A percentile compares a stretch with the other conserved stretches of the same genome.
phyloP scores from a whole-genome alignment of 805 yeast species.

The Starmerella sp. region DNA sequence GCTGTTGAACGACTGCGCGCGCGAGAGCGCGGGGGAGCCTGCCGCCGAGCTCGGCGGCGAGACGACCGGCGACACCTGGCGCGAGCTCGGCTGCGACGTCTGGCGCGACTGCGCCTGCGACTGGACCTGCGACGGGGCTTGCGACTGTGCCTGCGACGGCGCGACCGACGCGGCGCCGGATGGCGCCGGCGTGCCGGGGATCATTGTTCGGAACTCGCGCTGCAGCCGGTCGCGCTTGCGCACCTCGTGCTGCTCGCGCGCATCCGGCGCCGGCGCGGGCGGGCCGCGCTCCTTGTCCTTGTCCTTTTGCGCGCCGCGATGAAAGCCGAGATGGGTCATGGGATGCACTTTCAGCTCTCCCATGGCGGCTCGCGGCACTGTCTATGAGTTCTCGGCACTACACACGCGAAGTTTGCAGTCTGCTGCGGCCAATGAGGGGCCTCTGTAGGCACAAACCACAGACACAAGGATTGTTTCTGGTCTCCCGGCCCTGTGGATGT shows the following conservation, averaged over 20 bases:
- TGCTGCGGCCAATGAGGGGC: conserved; percentile 4
- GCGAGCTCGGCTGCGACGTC: not conserved
- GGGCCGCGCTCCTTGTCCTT: conserved; percentile 2
- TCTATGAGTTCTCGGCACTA: not conserved
- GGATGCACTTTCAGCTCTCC: conserved; percentile 2
- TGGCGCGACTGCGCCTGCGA: no score
- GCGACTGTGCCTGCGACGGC: not conserved
- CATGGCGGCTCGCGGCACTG: not conserved
- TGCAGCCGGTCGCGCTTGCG: not conserved
- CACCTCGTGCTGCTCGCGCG: not conserved
- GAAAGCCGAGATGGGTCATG: conserved; percentile 2
- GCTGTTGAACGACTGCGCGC: not conserved
- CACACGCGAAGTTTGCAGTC: not conserved
- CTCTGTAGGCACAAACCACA: conserved; percentile 6
- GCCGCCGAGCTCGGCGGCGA: not conserved
- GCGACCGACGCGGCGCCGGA: not conserved
- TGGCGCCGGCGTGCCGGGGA: conserved; percentile 1
- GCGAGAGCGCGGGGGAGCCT: not conserved
- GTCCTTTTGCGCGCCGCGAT: conserved; percentile 2
- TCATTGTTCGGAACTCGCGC: conserved; percentile 1
- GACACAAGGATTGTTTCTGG: not conserved
- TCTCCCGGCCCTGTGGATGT: not conserved
- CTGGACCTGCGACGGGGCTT: no score
- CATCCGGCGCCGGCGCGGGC: not conserved
- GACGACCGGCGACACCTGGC: not conserved